Conservation (phyloP, 257 asterid genomes). For the Nicotiana tomentosiformis region DNA sequence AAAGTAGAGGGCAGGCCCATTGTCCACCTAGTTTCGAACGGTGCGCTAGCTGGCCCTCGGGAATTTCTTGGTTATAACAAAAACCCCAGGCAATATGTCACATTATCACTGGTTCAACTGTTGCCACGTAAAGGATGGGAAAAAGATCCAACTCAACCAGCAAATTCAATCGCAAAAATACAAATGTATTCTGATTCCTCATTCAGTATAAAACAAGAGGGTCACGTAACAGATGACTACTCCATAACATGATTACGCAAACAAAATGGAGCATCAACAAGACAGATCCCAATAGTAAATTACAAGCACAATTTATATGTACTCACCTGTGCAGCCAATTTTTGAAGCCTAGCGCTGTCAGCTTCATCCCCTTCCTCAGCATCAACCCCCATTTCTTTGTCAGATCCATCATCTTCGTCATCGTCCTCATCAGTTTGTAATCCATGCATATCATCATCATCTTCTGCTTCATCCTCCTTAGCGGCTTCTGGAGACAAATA, state of each 20-base stretch:
- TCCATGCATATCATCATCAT: slow-evolving; percentile 70
- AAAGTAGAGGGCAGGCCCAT: too few species aligned
- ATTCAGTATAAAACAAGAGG: neutral
- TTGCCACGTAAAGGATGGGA: neutral
- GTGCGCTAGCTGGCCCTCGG: too few species aligned
- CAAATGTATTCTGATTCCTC: neutral
- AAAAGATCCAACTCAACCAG: neutral
- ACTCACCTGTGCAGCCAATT: slow-evolving; percentile 84
- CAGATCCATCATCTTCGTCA: slow-evolving; percentile 63
- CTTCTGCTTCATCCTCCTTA: slow-evolving; percentile 76
- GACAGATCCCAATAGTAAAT: neutral
- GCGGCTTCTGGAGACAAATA: slow-evolving; percentile 49
- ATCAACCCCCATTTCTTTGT: slow-evolving; percentile 92
- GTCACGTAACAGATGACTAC: neutral
- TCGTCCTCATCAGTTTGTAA: slow-evolving; percentile 77
- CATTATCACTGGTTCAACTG: neutral
- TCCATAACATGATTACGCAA: neutral
- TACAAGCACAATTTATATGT: neutral
- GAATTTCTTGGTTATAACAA: too few species aligned
- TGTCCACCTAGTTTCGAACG: too few species aligned
- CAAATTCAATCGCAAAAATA: neutral
- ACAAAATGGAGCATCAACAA: neutral
- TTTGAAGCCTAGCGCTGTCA: slow-evolving; percentile 64
- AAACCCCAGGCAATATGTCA: neutral
- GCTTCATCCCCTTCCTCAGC: slow-evolving; percentile 88